These are phyloP conservation scores for Pythium periplocum DNA, from an alignment of 352 stramenopile species.

Conservation along the genomic window DNA sequence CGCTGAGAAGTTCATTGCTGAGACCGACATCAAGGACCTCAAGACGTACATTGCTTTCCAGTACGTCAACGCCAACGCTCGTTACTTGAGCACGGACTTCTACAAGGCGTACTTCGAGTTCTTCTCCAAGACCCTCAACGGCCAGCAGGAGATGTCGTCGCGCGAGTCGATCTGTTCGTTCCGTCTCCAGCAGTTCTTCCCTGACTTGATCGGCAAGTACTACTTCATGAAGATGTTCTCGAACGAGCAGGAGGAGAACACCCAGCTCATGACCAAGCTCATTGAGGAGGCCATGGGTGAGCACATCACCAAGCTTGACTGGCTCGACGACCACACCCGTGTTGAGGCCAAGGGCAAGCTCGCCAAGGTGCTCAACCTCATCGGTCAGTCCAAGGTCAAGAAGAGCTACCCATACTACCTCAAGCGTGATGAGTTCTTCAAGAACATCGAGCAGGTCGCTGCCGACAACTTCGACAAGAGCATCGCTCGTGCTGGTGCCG, in stretches of 20 bases:
- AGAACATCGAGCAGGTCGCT: constrained; percentile 47
- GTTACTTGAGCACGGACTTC: constrained; percentile 53
- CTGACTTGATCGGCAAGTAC: constrained; percentile 65
- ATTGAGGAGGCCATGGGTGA: constrained; percentile 79
- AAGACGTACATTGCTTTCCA: constrained; percentile 55
- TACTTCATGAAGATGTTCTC: constrained; percentile 87
- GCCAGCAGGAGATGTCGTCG: constrained; percentile 50
- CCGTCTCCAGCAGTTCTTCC: constrained; percentile 29
- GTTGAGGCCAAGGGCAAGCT: constrained; percentile 84
- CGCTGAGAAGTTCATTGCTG: constrained; percentile 28
- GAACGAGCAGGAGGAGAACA: constrained; percentile 60
- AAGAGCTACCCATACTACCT: constrained; percentile 27
- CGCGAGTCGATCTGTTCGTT: constrained; percentile 63
- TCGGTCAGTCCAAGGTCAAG: constrained; percentile 45
- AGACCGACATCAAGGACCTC: constrained; percentile 33
- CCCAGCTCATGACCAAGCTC: constrained; percentile 77
- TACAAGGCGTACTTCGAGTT: constrained; percentile 87
- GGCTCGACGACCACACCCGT: constrained; percentile 87
- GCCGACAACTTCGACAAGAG: constrained; percentile 26
- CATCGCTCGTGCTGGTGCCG: constrained; percentile 24
- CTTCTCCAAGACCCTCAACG: constrained; percentile 67
- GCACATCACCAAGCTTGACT: constrained; percentile 85
- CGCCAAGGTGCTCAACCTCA: constrained; percentile 30
- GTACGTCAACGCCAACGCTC: constrained; percentile 36
- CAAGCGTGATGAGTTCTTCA: constrained; percentile 39